Base-by-base conservation (phyloP, 192 early-diverging fungal species). In the Podila epigama region DNA sequence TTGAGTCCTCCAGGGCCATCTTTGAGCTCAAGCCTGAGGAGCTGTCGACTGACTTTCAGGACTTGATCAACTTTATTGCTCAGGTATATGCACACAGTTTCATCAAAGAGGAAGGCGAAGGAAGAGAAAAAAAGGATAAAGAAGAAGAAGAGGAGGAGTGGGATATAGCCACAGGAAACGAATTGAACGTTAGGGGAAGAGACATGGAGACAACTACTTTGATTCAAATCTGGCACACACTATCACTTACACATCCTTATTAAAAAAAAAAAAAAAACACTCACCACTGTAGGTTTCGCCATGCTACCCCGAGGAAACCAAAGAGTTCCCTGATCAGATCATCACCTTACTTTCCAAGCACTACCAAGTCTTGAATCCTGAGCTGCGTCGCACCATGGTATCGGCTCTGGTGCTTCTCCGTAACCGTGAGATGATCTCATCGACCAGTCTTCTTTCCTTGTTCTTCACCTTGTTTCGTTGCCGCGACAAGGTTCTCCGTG, bases 381-480 rank as follows among this genome's bases (percentile, higher is more conserved):
- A 95, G 42, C 79, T 98, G 41, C 85, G 98, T 40, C 91, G 88
- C 66, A 85, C 90, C 15, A 89, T 98, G 72, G 98, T 98, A 39
- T 92, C 95, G 82, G 93, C 93, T 42, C 89, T 98, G 32, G 82
- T 88, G 39, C 83, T 98, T 41, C 72, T 99, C 61, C 87, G 96
- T 25, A 97, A 97, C 83, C 89, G 91, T 52, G 92, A 94, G 25
- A 86, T 75, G 90, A 91, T 81, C 80, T 70, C 77, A 25, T 79
- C 81, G 55, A 83, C 61, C 28, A 83, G 75, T 57, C 83, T 92
- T 29, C 88, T 99, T 63, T 91, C 95, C 20, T 86, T 98, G 66
- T 99, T 98, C 79, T 99, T 98, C 64, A 95, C 92, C 27, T 88
- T 99, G 41, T 99, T 99, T 82, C 88, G 95, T 25, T 95, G 92